Conservation (phyloP, 2,329 filamentous ascomycete species). For the Colletotrichum sp. region DNA sequence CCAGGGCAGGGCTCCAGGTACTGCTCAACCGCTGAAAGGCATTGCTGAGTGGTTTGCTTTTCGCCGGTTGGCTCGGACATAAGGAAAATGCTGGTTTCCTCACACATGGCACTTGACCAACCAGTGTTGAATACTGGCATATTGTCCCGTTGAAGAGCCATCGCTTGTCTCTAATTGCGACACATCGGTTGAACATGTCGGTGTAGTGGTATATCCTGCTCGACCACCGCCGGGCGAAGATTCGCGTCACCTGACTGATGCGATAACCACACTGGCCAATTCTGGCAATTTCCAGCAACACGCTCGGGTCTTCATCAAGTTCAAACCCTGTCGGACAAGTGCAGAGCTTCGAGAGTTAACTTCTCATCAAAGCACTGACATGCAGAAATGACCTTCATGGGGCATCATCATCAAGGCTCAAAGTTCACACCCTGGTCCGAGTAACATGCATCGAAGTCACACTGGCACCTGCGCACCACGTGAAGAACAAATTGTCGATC, state of each 20-base stretch:
- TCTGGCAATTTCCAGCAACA: not conserved
- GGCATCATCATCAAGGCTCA: not conserved
- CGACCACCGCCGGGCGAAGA: not conserved
- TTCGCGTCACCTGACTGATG: not conserved
- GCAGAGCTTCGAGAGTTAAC: not conserved
- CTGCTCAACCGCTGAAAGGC: not conserved
- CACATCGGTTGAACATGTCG: not conserved
- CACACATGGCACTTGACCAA: not conserved
- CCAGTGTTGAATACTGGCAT: not conserved
- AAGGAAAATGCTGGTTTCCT: not conserved
- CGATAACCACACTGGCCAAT: not conserved
- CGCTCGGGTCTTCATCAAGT: not conserved
- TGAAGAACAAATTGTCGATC: conserved; percentile 3
- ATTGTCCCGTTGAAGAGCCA: not conserved
- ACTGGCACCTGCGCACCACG: not conserved
- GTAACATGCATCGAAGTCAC: not conserved
- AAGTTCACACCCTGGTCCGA: not conserved
- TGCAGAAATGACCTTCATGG: not conserved
- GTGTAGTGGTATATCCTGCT: not conserved
- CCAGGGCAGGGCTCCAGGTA: not conserved
- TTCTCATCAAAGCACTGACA: not conserved
- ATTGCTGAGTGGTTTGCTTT: not conserved
- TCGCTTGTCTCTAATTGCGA: not conserved
- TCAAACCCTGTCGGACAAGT: not conserved
- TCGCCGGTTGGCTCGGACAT: not conserved